phyloP scores from a whole-genome alignment of 2,329 filamentous ascomycete species.

The Hypoxylon sp. region DNA sequence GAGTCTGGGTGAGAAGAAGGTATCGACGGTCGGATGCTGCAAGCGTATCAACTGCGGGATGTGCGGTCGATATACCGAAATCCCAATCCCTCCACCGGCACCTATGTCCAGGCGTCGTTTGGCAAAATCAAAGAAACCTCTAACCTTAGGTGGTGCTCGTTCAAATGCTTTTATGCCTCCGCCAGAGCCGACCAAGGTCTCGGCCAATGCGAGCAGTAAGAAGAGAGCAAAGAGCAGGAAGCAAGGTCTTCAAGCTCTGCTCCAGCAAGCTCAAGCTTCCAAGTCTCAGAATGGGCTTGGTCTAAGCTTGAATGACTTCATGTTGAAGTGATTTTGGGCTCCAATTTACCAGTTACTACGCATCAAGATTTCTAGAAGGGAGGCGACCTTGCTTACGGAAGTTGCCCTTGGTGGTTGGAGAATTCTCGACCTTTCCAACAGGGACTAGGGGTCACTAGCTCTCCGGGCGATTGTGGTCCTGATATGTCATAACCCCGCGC shows the following conservation, averaged over 20 bases:
- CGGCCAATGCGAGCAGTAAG: slow-evolving; percentile 71
- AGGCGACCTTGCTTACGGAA: slow-evolving; percentile 27
- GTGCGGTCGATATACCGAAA: slow-evolving; percentile 60
- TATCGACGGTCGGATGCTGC: slow-evolving; percentile 30
- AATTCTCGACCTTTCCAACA: slow-evolving; percentile 40
- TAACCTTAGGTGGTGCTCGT: slow-evolving; percentile 3
- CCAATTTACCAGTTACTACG: neutral
- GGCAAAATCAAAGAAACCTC: slow-evolving; percentile 49
- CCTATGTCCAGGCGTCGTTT: slow-evolving; percentile 45
- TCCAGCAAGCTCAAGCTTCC: slow-evolving; percentile 64
- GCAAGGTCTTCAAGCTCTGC: slow-evolving; percentile 73
- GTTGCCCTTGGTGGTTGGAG: neutral
- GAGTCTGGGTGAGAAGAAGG: slow-evolving; percentile 14
- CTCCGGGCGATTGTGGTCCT: slow-evolving; percentile 28
- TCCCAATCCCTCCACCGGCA: slow-evolving; percentile 57
- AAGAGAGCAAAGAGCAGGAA: slow-evolving; percentile 75
- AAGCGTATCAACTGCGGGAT: slow-evolving; percentile 62
- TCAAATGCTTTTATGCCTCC: slow-evolving; percentile 21
- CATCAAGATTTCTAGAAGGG: slow-evolving; percentile 7
- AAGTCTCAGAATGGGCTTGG: slow-evolving; percentile 55
- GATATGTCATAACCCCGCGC: slow-evolving; percentile 57
- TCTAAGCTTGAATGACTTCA: slow-evolving; percentile 69
- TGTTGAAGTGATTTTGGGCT: slow-evolving; percentile 56
- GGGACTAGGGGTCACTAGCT: slow-evolving; percentile 33
- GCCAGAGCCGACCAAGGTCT: slow-evolving; percentile 52